phyloP scores from a whole-genome alignment of 306 rosid species.

The Cicer bijugum region DNA sequence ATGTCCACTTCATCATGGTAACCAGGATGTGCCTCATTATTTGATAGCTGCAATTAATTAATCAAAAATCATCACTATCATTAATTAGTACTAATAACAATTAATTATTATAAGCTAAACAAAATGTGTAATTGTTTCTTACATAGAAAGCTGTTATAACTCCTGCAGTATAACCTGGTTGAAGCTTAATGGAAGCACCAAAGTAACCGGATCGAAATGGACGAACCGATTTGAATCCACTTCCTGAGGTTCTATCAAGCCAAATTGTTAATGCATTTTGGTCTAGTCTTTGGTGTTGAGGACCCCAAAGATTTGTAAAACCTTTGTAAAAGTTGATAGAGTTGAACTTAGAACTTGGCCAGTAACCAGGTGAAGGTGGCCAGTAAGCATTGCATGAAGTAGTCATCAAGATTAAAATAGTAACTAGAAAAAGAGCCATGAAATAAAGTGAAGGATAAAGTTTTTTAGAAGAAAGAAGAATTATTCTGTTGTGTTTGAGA shows the following conservation, averaged over 20 bases:
- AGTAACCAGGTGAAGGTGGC: slow-evolving; percentile 91
- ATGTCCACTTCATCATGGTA: slow-evolving; percentile 98
- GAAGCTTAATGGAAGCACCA: slow-evolving; percentile 85
- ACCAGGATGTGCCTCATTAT: slow-evolving; percentile 94
- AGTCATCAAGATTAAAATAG: slow-evolving; percentile 52
- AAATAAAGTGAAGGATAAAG: slow-evolving; percentile 31
- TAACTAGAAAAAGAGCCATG: slow-evolving; percentile 62
- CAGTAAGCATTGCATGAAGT: slow-evolving; percentile 67
- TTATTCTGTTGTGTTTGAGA: slow-evolving; percentile 50
- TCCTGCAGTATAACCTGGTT: slow-evolving; percentile 98
- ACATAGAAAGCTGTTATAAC: slow-evolving; percentile 95
- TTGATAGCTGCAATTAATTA: slow-evolving; percentile 74
- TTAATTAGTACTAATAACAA: slow-evolving; percentile 3
- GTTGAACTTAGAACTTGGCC: slow-evolving; percentile 87
- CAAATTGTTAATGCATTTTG: slow-evolving; percentile 77
- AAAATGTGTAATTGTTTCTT: slow-evolving; percentile 43
- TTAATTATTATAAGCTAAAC: slow-evolving; percentile 19
- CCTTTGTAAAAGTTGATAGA: slow-evolving; percentile 70
- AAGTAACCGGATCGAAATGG: slow-evolving; percentile 96
- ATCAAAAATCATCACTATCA: not conserved
- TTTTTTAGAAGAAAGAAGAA: slow-evolving; percentile 46
- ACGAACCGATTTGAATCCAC: slow-evolving; percentile 86
- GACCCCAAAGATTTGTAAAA: slow-evolving; percentile 90
- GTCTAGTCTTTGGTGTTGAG: slow-evolving; percentile 69
- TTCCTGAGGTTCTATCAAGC: slow-evolving; percentile 90